Evolutionary conservation across 208 protist genomes (phyloP).

Genomic region (Trypanosoma melophagium): DNA sequence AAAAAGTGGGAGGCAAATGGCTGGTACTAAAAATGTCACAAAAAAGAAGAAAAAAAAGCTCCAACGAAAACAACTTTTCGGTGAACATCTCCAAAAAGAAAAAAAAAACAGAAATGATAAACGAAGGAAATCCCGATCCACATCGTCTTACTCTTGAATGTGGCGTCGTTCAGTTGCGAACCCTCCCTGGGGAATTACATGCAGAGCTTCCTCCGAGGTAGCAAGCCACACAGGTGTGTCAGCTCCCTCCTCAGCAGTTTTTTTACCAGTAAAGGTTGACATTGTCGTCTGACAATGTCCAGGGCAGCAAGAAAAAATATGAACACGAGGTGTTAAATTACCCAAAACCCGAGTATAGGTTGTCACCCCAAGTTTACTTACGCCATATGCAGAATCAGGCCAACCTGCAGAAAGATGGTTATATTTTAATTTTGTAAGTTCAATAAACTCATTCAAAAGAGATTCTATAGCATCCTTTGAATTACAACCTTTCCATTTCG

Average conservation of each 20-base stretch:
- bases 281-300: slow-evolving; percentile 37
- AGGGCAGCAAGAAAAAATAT: slow-evolving; percentile 42
- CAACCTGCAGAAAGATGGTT: slow-evolving; percentile 33
- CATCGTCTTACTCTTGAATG: neutral
- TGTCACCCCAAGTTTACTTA: slow-evolving; percentile 47
- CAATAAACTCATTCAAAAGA: slow-evolving; percentile 35
- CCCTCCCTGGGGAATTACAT: slow-evolving; percentile 19
- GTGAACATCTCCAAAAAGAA: neutral
- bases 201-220: slow-evolving; percentile 16
- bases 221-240: slow-evolving; percentile 40
- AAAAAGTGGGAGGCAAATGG: neutral
- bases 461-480: slow-evolving; percentile 24
- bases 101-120: neutral
- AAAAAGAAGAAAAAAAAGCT: slow-evolving; percentile 23
- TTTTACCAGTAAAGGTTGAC: slow-evolving; percentile 15
- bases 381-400: slow-evolving; percentile 34
- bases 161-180: slow-evolving; percentile 22
- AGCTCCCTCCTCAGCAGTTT: slow-evolving; percentile 32
- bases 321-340: slow-evolving; percentile 18
- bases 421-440: slow-evolving; percentile 12
- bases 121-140: neutral
- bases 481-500: slow-evolving; percentile 17
- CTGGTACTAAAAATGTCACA: neutral
- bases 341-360: slow-evolving; percentile 29
- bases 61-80: neutral